Conservation (phyloP, 495 filamentous ascomycete species). For the Glarea lozoyensis region DNA sequence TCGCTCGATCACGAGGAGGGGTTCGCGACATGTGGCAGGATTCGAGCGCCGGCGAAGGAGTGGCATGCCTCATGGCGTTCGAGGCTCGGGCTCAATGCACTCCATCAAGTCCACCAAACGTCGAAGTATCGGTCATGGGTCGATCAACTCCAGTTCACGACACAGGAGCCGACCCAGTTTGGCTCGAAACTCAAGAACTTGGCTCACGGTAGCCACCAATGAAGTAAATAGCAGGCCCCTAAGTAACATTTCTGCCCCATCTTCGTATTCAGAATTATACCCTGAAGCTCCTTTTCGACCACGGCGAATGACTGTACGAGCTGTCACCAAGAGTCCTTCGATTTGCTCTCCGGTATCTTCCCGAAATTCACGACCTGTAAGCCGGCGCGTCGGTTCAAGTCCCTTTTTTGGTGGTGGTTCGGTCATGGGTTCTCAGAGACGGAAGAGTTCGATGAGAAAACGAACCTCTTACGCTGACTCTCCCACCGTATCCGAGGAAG, state of each 20-base stretch:
- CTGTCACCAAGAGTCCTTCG: neutral
- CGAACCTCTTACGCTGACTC: constrained; percentile 9
- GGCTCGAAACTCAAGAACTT: constrained; percentile 6
- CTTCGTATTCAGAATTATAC: constrained; percentile 5
- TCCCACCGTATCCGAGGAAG: constrained; percentile 8
- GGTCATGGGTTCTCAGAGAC: neutral
- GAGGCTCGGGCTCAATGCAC: constrained; percentile 1
- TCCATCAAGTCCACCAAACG: constrained; percentile 4
- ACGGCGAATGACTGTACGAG: neutral
- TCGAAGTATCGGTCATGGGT: constrained; percentile 12
- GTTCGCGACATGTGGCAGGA: constrained; percentile 1
- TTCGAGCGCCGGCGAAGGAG: neutral
- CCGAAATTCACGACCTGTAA: constrained; percentile 5
- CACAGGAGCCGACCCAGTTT: neutral
- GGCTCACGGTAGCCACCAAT: constrained; percentile 5
- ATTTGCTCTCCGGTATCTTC: neutral
- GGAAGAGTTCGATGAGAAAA: neutral
- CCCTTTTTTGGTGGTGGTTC: constrained; percentile 15
- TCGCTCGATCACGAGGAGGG: neutral
- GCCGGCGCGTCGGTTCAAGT: constrained; percentile 10
- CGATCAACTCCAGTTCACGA: constrained; percentile 3
- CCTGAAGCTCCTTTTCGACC: too few relatives aligned
- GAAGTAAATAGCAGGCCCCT: neutral
- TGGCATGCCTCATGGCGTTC: constrained; percentile 11
- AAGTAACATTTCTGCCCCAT: constrained; percentile 4